Evolutionary conservation across 805 yeast genomes (phyloP), one percentile per base, ranked within the genome.

Genomic region (Starmera dryadoides): DNA sequence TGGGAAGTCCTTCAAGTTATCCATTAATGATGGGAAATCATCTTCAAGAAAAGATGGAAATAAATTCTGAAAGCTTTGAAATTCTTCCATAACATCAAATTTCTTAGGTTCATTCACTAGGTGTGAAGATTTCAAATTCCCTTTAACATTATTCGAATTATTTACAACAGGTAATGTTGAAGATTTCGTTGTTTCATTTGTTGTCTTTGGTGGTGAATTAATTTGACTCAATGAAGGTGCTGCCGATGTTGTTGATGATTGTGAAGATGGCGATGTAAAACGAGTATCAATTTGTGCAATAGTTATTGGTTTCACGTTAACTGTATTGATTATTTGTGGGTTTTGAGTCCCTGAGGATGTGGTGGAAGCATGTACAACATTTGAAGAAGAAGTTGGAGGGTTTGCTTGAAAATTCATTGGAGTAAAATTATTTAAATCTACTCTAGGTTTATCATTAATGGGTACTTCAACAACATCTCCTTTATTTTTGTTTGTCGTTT

Each of bases 21-120:
- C 42, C 4, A 52, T 32, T 14, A 53, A 42, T 2, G 49, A 38
- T 2, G 51, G 47, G 1, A 47, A 38, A 8, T 44, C 49, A 6
- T 36, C 39, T 12, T 48, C 52, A 2, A 40, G 34, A 21, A 51
- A 43, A 2, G 55, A 43, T 1, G 58, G 58, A 19, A 53, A 53
- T 8, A 51, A 29, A 18, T 52, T 56, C 17, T 53, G 58, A 34
- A 53, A 49, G 4, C 45, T 45, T 18, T 49, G 53, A 23, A 53
- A 53, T 33, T 53, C 57, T 19, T 49, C 51, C 19, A 49, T 39
- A 19, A 44, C 30, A 26, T 33, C 28, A 12, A 41, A 38, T 17
- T 32, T 20, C n/a, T 20, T 32, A 15, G 32, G n/a, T 11, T 12
- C 19, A 30, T 30, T 9, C n/a, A n/a, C n/a, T n/a, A n/a, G n/a